Percentiles rank a stretch among this genome's conserved stretches.
These are phyloP conservation scores for Elongisporangium prolatum DNA, from an alignment of 352 stramenopile species.

Conservation along the genomic window DNA sequence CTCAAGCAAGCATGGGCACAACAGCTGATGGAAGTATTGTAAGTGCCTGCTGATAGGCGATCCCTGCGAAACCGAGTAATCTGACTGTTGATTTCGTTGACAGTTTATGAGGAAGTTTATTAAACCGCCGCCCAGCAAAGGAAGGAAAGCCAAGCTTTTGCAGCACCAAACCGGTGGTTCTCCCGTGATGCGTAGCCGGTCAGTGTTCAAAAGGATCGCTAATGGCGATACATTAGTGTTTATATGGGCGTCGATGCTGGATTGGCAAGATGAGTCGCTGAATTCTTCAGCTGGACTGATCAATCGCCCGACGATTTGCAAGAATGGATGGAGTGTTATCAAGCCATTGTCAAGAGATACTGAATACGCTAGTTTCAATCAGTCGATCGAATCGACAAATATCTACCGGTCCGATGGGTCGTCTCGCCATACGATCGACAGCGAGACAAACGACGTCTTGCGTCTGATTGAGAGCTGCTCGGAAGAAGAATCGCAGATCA, in stretches of 20 bases:
- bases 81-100: neutral
- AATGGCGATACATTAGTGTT: neutral
- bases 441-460: neutral
- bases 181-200: neutral
- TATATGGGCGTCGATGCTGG: neutral
- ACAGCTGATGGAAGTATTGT: neutral
- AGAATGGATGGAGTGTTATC: neutral
- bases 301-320: neutral
- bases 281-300: neutral
- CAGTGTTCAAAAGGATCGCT: neutral
- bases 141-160: neutral
- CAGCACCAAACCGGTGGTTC: neutral
- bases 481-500: neutral
- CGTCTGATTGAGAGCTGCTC: neutral
- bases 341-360: neutral
- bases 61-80: neutral
- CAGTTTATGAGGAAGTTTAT: neutral
- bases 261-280: neutral
- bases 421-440: neutral
- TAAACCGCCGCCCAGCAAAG: neutral
- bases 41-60: neutral
- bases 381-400: neutral
- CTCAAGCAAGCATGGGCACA: neutral
- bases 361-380: neutral
- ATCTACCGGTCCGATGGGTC: neutral